These are phyloP conservation scores for Rutidosis leptorrhynchoides DNA, from an alignment of 129 eudicot species.

Conservation along the genomic window DNA sequence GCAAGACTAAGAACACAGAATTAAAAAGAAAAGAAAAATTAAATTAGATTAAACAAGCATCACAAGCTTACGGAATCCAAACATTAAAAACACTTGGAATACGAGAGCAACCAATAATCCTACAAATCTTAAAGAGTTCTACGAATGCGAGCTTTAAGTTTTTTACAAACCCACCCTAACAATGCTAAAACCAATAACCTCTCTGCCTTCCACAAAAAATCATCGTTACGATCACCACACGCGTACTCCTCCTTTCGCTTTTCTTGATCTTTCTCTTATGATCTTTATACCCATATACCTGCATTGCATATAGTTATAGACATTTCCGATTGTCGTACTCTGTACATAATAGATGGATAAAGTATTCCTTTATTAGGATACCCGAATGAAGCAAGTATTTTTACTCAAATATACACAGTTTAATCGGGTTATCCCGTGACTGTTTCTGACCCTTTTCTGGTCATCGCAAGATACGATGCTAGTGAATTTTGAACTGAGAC, in stretches of 20 bases:
- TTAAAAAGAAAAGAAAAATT: neutral
- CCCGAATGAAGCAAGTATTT: too few relatives aligned
- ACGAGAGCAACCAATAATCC: slow-evolving; percentile 10
- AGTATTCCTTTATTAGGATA: too few relatives aligned
- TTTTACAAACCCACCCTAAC: slow-evolving; percentile 21
- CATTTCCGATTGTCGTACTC: too few relatives aligned
- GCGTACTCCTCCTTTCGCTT: slow-evolving; percentile 38
- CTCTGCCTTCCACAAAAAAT: slow-evolving; percentile 3
- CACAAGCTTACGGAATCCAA: neutral
- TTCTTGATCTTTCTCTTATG: slow-evolving; percentile 53
- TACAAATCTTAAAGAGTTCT: neutral
- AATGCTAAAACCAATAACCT: slow-evolving; percentile 21
- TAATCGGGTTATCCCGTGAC: too few relatives aligned
- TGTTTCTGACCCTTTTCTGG: too few relatives aligned
- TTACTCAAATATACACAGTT: too few relatives aligned
- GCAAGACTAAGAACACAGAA: neutral
- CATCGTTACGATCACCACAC: neutral
- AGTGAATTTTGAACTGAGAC: too few relatives aligned
- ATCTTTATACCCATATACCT: slow-evolving; percentile 99
- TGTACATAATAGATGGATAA: too few relatives aligned
- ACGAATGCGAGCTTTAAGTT: slow-evolving; percentile 13
- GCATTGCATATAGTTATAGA: slow-evolving; percentile 13
- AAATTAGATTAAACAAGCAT: neutral
- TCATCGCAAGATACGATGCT: too few relatives aligned
- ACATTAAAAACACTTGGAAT: slow-evolving; percentile 11